Evolutionary conservation across 1,139 yeast genomes (phyloP), one percentile per base, ranked within the genome.

Genomic region (Maudiozyma humilis): DNA sequence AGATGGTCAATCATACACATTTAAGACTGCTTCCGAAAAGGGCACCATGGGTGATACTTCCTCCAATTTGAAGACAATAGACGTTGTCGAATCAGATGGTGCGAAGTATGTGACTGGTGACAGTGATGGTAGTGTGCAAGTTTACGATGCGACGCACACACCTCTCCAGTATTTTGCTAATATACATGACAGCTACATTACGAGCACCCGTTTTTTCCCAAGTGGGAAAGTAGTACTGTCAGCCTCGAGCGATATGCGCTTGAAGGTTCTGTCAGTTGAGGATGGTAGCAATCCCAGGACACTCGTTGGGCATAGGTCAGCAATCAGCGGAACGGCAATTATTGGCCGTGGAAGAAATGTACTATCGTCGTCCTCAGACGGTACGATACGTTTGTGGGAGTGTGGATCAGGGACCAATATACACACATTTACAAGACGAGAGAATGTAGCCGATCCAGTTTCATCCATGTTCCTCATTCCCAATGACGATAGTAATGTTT

Each of bases 331-430:
- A 47, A 48, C 75, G 2, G 69, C 61, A 3, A 52, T 78, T 42
- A 63, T 83, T 25, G 87, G 78, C 0, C 62, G 75, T 16, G 93
- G 93, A 1, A 64, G 91, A 31, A 82, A 83, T 53, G 67, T 84
- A 48, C 49, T 81, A 23, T 71, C 76, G 1, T 66, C 75, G 3
- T 70, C 77, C 10, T 44, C 51, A 4, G 83, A 79, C 54, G 83
- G 84, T 0, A 57, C 73, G 0, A 66, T 79, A 1, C 67, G 65
- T 38, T 54, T 84, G 34, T 83, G 87, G 88, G 91, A 84, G 53
- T 75, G 84, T 55, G 81, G 84, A 0, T 57, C 73, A 1, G 85
- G 79, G 0, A 45, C 57, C 16, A 56, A 63, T 2, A 56, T 81
- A 7, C 62, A 71, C 48, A 60, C 64, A 2, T 69, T 78, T 42